These are phyloP conservation scores for Cruciata laevipes DNA, from an alignment of 257 asterid species.

Conservation along the genomic window DNA sequence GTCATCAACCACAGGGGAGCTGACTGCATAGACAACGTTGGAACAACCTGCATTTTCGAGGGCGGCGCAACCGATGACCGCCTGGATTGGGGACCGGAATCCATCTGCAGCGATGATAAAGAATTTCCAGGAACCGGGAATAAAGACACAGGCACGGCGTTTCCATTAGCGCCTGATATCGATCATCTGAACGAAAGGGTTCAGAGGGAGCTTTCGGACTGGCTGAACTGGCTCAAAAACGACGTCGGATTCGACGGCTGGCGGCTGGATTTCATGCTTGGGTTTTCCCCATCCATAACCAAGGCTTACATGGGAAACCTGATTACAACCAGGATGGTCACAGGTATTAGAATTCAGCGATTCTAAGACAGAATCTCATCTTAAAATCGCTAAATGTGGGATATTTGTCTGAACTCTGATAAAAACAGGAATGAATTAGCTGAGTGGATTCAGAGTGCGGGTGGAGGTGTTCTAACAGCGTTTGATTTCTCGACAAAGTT, in stretches of 20 bases:
- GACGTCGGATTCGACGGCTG: slow-evolving; percentile 75
- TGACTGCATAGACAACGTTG: slow-evolving; percentile 47
- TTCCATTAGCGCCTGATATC: slow-evolving; percentile 58
- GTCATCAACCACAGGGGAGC: slow-evolving; percentile 83
- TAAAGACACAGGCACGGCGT: slow-evolving; percentile 46
- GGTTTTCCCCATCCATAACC: slow-evolving; percentile 47
- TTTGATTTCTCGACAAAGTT: slow-evolving; percentile 84
- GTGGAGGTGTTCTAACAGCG: slow-evolving; percentile 41
- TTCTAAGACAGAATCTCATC: too few species aligned
- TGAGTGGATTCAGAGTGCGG: slow-evolving; percentile 40
- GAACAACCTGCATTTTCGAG: slow-evolving; percentile 60
- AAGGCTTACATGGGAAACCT: slow-evolving; percentile 52
- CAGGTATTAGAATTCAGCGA: too few species aligned
- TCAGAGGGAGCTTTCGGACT: slow-evolving; percentile 60
- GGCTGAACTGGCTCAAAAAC: slow-evolving; percentile 85
- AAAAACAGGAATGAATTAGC: slow-evolving; percentile 33
- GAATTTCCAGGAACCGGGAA: slow-evolving; percentile 43
- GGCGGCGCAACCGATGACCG: slow-evolving; percentile 76
- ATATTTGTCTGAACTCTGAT: too few species aligned
- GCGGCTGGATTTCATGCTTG: slow-evolving; percentile 70
- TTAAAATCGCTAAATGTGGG: too few species aligned
- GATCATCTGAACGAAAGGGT: slow-evolving; percentile 67
- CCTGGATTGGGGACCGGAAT: slow-evolving; percentile 80
- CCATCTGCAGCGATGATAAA: slow-evolving; percentile 53
- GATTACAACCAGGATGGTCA: slow-evolving; percentile 46